Evolutionary conservation across 805 yeast genomes (phyloP).

Genomic region (Saturnispora zaruensis): DNA sequence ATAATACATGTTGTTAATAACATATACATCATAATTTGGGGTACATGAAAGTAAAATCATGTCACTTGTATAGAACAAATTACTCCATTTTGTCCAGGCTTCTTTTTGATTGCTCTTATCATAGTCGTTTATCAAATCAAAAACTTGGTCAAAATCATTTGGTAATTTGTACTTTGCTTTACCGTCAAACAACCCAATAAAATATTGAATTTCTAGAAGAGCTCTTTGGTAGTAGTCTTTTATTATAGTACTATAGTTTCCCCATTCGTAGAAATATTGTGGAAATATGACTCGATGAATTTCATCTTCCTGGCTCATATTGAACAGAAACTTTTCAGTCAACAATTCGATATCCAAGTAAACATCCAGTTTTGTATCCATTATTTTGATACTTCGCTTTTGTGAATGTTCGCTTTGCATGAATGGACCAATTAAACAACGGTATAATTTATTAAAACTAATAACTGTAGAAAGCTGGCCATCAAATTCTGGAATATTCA

Average conservation of each 20-base stretch:
- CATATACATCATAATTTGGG: slow-evolving; percentile 41
- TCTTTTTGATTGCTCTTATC: slow-evolving; percentile 18
- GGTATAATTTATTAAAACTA: slow-evolving; percentile 53
- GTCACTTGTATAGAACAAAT: slow-evolving; percentile 16
- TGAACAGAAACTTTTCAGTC: slow-evolving; percentile 38
- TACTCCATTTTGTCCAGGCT: slow-evolving; percentile 21
- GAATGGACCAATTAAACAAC: slow-evolving; percentile 63
- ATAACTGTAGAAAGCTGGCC: slow-evolving; percentile 33
- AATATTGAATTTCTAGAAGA: slow-evolving; percentile 42
- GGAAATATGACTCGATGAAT: slow-evolving; percentile 24
- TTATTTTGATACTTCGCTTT: slow-evolving; percentile 45
- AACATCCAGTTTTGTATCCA: slow-evolving; percentile 35
- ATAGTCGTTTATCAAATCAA: slow-evolving; percentile 21
- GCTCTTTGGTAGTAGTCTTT: slow-evolving; percentile 49
- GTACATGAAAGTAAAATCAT: slow-evolving; percentile 40
- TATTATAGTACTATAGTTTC: slow-evolving; percentile 16
- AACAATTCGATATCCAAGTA: slow-evolving; percentile 50
- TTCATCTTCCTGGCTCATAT: slow-evolving; percentile 17
- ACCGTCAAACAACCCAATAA: slow-evolving; percentile 27
- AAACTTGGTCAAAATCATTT: slow-evolving; percentile 18
- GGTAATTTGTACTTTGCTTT: slow-evolving; percentile 19
- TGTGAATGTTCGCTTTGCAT: slow-evolving; percentile 35
- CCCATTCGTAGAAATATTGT: slow-evolving; percentile 23
- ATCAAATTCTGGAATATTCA: slow-evolving; percentile 31
- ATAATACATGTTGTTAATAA: slow-evolving; percentile 41